These are phyloP conservation scores for Emmonsia crescens DNA, from an alignment of 2,329 filamentous ascomycete genomes.

Conservation along the genomic window DNA sequence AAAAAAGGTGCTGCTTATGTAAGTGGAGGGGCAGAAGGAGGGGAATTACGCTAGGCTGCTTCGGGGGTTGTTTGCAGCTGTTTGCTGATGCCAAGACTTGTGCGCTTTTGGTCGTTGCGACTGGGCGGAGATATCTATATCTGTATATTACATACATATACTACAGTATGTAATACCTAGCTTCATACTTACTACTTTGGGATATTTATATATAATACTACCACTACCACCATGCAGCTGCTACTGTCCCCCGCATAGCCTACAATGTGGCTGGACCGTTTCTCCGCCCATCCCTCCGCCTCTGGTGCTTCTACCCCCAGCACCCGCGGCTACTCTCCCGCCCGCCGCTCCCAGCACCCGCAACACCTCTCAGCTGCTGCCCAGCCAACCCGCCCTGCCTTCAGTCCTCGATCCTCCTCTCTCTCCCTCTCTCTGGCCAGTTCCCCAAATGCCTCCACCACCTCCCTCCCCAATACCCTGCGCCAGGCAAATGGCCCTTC, in stretches of 20 bases:
- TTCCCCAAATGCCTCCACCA: constrained; percentile 62
- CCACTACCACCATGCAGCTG: background rate
- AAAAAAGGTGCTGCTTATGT: background rate
- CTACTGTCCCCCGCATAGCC: background rate
- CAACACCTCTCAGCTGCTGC: constrained; percentile 51
- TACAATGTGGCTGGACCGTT: constrained; percentile 81
- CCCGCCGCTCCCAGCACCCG: constrained; percentile 48
- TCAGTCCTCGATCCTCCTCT: constrained; percentile 63
- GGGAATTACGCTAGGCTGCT: constrained; percentile 4
- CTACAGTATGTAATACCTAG: too few relatives aligned
- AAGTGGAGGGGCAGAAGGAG: constrained; percentile 8
- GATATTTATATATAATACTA: background rate
- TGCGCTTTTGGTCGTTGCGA: constrained; percentile 3
- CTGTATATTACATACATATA: too few relatives aligned
- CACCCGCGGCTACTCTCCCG: constrained; percentile 58
- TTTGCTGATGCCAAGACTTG: background rate
- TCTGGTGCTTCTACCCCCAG: constrained; percentile 51
- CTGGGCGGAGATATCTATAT: background rate
- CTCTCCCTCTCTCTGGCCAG: constrained; percentile 65
- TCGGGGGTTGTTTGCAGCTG: constrained; percentile 5
- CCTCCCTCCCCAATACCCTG: constrained; percentile 58
- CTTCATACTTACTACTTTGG: background rate
- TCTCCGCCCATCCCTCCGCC: constrained; percentile 59
- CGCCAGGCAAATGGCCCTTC: constrained; percentile 55
- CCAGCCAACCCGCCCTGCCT: constrained; percentile 55